These are phyloP conservation scores for Trypanosoma vivax DNA, from an alignment of 208 protist species.

Conservation along the genomic window DNA sequence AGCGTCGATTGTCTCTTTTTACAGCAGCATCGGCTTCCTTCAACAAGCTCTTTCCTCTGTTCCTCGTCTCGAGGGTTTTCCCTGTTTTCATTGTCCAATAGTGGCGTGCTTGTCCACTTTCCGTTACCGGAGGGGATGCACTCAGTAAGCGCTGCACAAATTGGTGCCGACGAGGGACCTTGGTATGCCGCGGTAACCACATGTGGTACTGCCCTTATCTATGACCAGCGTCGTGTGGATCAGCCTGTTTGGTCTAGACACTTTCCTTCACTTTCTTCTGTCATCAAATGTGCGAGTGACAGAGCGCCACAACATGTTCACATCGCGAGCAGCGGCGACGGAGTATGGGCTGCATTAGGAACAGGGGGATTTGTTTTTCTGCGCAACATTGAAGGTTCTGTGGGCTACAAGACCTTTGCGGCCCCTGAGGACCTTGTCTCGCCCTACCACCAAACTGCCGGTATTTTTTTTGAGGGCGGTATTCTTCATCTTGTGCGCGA, in stretches of 20 bases:
- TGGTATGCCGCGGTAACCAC: slow-evolving; percentile 4
- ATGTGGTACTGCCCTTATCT: slow-evolving; percentile 10
- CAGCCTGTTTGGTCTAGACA: slow-evolving; percentile 9
- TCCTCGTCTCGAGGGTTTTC: neutral
- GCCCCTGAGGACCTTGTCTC: neutral
- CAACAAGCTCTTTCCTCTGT: neutral
- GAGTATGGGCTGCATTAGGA: slow-evolving; percentile 3
- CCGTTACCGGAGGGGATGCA: neutral
- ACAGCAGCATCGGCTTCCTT: neutral
- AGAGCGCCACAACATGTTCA: neutral
- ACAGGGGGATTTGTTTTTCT: slow-evolving; percentile 4
- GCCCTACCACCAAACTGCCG: neutral
- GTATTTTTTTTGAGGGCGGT: slow-evolving; percentile 7
- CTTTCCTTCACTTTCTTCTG: neutral
- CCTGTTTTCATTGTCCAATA: slow-evolving; percentile 1
- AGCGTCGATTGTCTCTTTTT: neutral
- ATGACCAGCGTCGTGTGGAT: slow-evolving; percentile 16
- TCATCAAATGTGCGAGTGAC: neutral
- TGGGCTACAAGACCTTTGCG: slow-evolving; percentile 5
- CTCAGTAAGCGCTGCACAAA: slow-evolving; percentile 1
- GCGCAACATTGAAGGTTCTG: slow-evolving; percentile 9
- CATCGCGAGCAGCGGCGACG: slow-evolving; percentile 5
- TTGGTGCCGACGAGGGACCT: neutral
- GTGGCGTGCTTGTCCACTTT: slow-evolving; percentile 6
- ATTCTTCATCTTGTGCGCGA: slow-evolving; percentile 11